Evolutionary conservation across 768 basidiomycete species (phyloP).

Genomic region (Lentinula detonsa): DNA sequence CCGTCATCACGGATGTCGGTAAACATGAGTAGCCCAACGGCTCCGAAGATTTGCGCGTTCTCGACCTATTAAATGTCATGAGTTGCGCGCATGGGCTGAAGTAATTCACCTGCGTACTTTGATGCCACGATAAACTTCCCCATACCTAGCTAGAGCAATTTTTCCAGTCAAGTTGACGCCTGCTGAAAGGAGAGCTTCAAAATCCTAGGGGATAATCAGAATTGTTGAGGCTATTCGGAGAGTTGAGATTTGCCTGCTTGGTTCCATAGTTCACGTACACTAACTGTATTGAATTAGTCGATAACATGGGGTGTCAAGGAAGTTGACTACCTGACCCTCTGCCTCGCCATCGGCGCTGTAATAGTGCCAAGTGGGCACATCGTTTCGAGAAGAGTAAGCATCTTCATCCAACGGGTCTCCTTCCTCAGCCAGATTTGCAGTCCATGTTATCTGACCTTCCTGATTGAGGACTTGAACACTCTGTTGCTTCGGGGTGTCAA

Average conservation of each 20-base stretch:
- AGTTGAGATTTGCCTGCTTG: conserved; percentile 30
- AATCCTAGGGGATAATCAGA: conserved; percentile 25
- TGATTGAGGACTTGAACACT: conserved; percentile 59
- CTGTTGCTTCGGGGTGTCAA: conserved; percentile 73
- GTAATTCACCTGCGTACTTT: conserved; percentile 14
- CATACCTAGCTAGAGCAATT: conserved; percentile 34
- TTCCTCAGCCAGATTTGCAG: conserved; percentile 70
- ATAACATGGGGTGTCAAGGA: neutral
- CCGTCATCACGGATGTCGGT: conserved; percentile 61
- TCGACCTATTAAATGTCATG: conserved; percentile 13
- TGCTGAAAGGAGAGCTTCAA: conserved; percentile 23
- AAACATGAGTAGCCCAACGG: conserved; percentile 51
- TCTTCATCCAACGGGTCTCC: conserved; percentile 65
- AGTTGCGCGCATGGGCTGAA: too few relatives aligned
- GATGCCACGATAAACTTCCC: conserved; percentile 1
- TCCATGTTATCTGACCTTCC: conserved; percentile 52
- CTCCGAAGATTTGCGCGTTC: conserved; percentile 42
- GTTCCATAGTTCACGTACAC: conserved; percentile 83
- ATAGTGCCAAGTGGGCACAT: conserved; percentile 84
- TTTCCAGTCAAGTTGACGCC: conserved; percentile 50
- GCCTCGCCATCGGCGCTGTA: conserved; percentile 73
- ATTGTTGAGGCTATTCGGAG: neutral
- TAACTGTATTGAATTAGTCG: conserved; percentile 19
- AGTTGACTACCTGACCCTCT: conserved; percentile 40
- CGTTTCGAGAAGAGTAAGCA: conserved; percentile 57